Conservation (phyloP, 192 early-diverging fungal genomes). For the Diversispora epigaea region DNA sequence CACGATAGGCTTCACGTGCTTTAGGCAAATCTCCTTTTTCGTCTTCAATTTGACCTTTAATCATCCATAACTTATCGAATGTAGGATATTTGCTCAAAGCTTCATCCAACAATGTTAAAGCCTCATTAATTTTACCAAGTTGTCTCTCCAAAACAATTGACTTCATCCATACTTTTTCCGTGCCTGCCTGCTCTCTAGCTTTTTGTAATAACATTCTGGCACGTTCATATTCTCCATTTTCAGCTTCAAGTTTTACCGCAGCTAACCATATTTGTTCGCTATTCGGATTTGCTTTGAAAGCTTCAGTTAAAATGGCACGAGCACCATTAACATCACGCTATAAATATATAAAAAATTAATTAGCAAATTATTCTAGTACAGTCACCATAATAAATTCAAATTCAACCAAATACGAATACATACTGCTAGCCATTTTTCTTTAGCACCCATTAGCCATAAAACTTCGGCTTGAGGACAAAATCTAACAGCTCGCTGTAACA, state of each 20-base stretch:
- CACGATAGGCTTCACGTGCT: slow-evolving; percentile 72
- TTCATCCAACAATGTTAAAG: slow-evolving; percentile 64
- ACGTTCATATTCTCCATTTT: slow-evolving; percentile 72
- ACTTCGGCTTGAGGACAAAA: slow-evolving; percentile 90
- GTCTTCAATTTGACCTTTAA: slow-evolving; percentile 79
- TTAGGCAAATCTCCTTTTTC: slow-evolving; percentile 56
- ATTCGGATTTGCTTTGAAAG: slow-evolving; percentile 87
- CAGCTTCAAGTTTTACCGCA: slow-evolving; percentile 95
- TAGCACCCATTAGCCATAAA: slow-evolving; percentile 96
- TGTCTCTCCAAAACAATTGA: slow-evolving; percentile 83
- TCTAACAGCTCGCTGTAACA: slow-evolving; percentile 82
- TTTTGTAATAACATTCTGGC: slow-evolving; percentile 74
- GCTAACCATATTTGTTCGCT: slow-evolving; percentile 94
- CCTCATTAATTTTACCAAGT: slow-evolving; percentile 60
- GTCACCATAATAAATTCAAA: neutral
- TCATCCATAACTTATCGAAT: slow-evolving; percentile 93
- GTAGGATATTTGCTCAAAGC: slow-evolving; percentile 69
- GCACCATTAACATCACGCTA: slow-evolving; percentile 74
- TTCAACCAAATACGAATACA: slow-evolving; percentile 22
- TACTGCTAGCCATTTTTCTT: slow-evolving; percentile 83
- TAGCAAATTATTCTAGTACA: too few species aligned
- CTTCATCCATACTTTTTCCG: slow-evolving; percentile 95
- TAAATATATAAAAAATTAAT: slow-evolving; percentile 32
- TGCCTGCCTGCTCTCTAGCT: slow-evolving; percentile 74
- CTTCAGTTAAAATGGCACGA: slow-evolving; percentile 77